phyloP scores from a whole-genome alignment of 306 rosid species.

The Ammopiptanthus mongolicus region DNA sequence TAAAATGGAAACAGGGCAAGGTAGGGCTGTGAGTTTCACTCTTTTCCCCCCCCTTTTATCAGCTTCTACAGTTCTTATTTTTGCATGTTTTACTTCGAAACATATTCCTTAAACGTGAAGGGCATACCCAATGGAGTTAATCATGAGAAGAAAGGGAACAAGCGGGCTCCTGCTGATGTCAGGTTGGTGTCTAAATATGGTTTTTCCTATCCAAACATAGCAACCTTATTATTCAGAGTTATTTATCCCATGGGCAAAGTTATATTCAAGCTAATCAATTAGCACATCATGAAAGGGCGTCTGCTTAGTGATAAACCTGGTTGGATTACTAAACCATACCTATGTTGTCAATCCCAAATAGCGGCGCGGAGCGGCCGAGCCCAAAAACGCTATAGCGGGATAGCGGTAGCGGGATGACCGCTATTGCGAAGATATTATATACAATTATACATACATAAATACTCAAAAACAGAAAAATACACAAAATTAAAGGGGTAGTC shows the following conservation, averaged over 20 bases:
- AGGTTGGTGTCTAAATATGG: slow-evolving; percentile 47
- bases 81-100: neutral
- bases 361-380: too few relatives aligned
- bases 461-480: too few relatives aligned
- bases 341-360: too few relatives aligned
- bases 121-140: slow-evolving; percentile 69
- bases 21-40: slow-evolving; percentile 27
- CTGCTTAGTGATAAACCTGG: neutral
- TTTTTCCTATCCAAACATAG: neutral
- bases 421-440: too few relatives aligned
- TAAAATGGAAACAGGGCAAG: slow-evolving; percentile 93
- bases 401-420: too few relatives aligned
- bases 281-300: neutral
- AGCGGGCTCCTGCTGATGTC: slow-evolving; percentile 61
- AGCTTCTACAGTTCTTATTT: neutral
- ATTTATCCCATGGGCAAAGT: neutral
- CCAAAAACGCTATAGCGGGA: too few relatives aligned
- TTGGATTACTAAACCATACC: neutral
- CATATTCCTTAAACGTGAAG: slow-evolving; percentile 33
- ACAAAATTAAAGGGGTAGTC: too few relatives aligned
- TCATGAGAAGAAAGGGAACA: slow-evolving; percentile 84
- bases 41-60: neutral
- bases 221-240: neutral
- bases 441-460: too few relatives aligned
- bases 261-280: neutral